Evolutionary conservation across 176 grass and related monocot species (phyloP).

Genomic region (Rhynchospora tenuis): DNA sequence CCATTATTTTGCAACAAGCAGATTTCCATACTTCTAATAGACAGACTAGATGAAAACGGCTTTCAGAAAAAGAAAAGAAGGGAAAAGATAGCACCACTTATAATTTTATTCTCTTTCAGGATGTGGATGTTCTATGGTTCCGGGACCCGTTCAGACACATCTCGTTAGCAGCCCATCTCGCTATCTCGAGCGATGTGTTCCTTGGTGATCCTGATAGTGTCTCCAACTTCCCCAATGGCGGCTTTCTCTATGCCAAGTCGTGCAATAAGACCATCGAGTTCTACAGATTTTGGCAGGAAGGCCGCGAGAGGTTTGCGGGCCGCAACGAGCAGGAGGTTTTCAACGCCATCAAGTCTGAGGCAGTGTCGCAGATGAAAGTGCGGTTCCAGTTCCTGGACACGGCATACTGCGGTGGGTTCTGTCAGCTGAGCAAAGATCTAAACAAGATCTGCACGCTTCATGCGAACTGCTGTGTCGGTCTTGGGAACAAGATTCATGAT

Average conservation of each 20-base stretch:
- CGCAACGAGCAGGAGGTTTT: conserved; percentile 93
- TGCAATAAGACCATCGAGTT: conserved; percentile 62
- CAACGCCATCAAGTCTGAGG: conserved; percentile 72
- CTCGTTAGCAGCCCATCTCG: conserved; percentile 55
- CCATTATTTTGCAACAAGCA: background rate
- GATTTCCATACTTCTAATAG: background rate
- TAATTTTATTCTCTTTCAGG: conserved; percentile 33
- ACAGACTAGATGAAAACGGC: background rate
- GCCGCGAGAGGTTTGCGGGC: conserved; percentile 36
- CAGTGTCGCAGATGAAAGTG: conserved; percentile 26
- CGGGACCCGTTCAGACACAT: conserved; percentile 82
- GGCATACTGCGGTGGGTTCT: conserved; percentile 58
- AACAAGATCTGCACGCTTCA: conserved; percentile 87
- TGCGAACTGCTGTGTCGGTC: conserved; percentile 77
- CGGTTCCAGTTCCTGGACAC: conserved; percentile 86
- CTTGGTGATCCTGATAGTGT: conserved; percentile 57
- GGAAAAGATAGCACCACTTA: background rate
- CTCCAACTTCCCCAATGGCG: conserved; percentile 77
- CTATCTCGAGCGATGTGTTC: conserved; percentile 73
- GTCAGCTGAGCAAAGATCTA: conserved; percentile 73
- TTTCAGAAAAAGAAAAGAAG: background rate
- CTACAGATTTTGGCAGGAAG: conserved; percentile 61
- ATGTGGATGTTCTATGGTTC: conserved; percentile 96
- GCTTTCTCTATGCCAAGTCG: conserved; percentile 75
- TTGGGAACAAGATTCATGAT: conserved; percentile 60